Evolutionary conservation across 768 basidiomycete species (phyloP).

Genomic region (Lactarius sp.): DNA sequence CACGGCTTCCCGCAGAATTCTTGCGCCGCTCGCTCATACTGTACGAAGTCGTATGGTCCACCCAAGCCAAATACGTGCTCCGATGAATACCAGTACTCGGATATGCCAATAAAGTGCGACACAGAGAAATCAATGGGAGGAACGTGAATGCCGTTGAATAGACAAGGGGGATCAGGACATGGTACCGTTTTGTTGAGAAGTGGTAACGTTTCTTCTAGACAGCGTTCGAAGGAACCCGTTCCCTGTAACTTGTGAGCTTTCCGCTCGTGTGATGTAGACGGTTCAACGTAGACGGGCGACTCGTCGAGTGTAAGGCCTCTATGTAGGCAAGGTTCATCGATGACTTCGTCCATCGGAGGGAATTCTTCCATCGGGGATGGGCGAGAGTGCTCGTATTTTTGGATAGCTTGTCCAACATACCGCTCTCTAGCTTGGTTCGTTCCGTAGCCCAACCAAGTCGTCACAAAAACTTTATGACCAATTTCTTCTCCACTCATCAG

Average conservation of each 20-base stretch:
- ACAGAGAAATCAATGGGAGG: conserved; percentile 92
- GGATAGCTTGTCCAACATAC: conserved; percentile 69
- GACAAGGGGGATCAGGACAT: conserved; percentile 79
- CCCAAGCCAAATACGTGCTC: conserved; percentile 95
- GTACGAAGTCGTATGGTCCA: conserved; percentile 92
- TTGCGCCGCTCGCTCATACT: conserved; percentile 90
- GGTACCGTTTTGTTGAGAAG: conserved; percentile 81
- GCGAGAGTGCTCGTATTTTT: conserved; percentile 46
- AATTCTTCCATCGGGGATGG: conserved; percentile 27
- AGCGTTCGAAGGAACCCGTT: conserved; percentile 86
- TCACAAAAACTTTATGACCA: conserved; percentile 90
- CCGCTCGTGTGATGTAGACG: conserved; percentile 40
- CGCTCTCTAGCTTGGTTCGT: conserved; percentile 96
- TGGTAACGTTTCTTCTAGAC: conserved; percentile 64
- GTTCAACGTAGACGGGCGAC: conserved; percentile 41
- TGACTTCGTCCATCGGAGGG: conserved; percentile 32
- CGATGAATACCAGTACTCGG: conserved; percentile 99
- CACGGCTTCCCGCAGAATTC: conserved; percentile 80
- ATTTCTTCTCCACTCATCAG: conserved; percentile 83
- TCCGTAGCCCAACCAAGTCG: conserved; percentile 97
- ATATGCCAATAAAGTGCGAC: conserved; percentile 93
- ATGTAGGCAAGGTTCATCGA: conserved; percentile 90
- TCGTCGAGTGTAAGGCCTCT: conserved; percentile 62
- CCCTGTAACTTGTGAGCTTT: conserved; percentile 66
- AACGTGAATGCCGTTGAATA: conserved; percentile 92